These are phyloP conservation scores for Globisporangium middletonii DNA, from an alignment of 352 stramenopile genomes.

Conservation along the genomic window DNA sequence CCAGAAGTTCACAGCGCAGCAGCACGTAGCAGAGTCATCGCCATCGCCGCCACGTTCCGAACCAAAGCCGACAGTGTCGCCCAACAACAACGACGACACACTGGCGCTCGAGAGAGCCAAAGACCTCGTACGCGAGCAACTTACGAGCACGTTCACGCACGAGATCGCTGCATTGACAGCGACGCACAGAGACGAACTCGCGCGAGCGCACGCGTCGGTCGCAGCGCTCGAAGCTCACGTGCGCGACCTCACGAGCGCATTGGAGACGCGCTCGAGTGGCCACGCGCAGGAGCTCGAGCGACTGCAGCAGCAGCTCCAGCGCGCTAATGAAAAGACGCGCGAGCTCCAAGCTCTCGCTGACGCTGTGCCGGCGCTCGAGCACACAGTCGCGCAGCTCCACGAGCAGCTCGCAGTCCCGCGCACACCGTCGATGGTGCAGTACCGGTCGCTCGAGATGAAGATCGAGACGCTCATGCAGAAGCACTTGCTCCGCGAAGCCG, in stretches of 20 bases:
- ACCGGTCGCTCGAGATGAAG: conserved; percentile 62
- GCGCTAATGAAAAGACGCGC: conserved; percentile 13
- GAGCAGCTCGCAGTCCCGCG: conserved; percentile 44
- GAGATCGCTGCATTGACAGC: neutral
- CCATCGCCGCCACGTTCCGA: neutral
- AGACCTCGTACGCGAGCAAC: neutral
- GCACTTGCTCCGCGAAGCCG: conserved; percentile 61
- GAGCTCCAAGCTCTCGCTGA: conserved; percentile 17
- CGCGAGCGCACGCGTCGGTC: neutral
- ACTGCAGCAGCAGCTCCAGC: conserved; percentile 18
- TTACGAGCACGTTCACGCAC: neutral
- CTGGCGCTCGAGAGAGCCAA: too few species aligned
- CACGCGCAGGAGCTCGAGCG: conserved; percentile 7
- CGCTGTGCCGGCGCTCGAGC: conserved; percentile 44
- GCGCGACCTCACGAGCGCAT: neutral
- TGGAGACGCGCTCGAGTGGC: neutral
- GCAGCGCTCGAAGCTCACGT: neutral
- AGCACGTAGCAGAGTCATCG: neutral
- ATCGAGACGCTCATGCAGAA: conserved; percentile 76
- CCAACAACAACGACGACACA: too few species aligned
- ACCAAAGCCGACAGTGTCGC: too few species aligned
- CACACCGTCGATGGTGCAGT: conserved; percentile 78
- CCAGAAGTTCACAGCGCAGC: conserved; percentile 18
- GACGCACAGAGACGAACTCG: neutral
- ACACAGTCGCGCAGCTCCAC: conserved; percentile 37